phyloP scores from a whole-genome alignment of 2,329 filamentous ascomycete species.

The Chalaropsis thielavioides region DNA sequence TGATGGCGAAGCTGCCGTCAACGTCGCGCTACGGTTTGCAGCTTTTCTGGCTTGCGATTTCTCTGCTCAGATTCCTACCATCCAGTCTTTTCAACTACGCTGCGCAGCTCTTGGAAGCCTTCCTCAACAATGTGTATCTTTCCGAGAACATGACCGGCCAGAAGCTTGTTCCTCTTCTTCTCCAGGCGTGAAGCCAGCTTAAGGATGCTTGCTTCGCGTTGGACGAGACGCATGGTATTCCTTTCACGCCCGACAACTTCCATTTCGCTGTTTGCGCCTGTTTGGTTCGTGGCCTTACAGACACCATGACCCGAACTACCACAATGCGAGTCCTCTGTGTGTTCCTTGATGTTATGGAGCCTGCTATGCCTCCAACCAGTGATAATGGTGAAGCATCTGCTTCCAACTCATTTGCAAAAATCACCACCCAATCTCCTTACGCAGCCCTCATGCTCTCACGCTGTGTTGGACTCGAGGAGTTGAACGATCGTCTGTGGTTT shows the following conservation, averaged over 20 bases:
- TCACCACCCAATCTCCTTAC: slow-evolving; percentile 36
- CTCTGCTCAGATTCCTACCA: slow-evolving; percentile 49
- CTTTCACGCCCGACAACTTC: slow-evolving; percentile 49
- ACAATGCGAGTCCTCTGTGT: slow-evolving; percentile 47
- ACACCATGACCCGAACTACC: slow-evolving; percentile 43
- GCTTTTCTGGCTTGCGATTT: slow-evolving; percentile 56
- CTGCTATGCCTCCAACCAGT: slow-evolving; percentile 16
- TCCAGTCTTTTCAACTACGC: slow-evolving; percentile 50
- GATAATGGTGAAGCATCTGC: slow-evolving; percentile 22
- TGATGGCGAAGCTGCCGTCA: slow-evolving; percentile 54
- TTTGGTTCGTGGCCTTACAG: slow-evolving; percentile 48
- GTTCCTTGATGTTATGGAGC: slow-evolving; percentile 35
- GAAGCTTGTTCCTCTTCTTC: slow-evolving; percentile 43
- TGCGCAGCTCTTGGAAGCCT: slow-evolving; percentile 49
- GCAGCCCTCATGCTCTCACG: slow-evolving; percentile 45
- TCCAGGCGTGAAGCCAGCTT: slow-evolving; percentile 45
- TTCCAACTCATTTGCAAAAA: slow-evolving; percentile 19
- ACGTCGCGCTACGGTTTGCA: slow-evolving; percentile 54
- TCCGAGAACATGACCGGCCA: slow-evolving; percentile 44
- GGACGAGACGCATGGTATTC: slow-evolving; percentile 51
- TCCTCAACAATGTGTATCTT: slow-evolving; percentile 48
- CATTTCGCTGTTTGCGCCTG: slow-evolving; percentile 53
- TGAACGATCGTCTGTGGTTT: slow-evolving; percentile 48
- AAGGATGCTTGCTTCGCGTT: slow-evolving; percentile 48
- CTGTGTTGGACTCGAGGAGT: slow-evolving; percentile 41